Evolutionary conservation across 2,329 filamentous ascomycete species (phyloP).

Genomic region (Fusarium ramigenum): DNA sequence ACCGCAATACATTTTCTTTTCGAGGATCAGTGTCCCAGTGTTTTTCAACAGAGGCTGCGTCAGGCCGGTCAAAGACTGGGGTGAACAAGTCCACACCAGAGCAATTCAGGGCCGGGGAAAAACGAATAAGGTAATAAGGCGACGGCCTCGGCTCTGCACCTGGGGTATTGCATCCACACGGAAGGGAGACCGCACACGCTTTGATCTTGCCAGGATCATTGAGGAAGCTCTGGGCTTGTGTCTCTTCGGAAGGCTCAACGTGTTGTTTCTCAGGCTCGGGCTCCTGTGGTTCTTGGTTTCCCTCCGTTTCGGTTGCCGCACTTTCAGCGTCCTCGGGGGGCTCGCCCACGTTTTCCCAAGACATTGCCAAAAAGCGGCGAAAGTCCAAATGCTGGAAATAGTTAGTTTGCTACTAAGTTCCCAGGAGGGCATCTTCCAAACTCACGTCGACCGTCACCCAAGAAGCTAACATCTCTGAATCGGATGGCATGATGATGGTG

Average conservation of each 20-base stretch:
- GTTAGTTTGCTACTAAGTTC: background rate
- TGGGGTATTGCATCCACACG: background rate
- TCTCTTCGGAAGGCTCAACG: background rate
- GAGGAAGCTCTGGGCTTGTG: background rate
- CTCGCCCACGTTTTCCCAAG: background rate
- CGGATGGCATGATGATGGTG: background rate
- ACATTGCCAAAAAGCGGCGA: background rate
- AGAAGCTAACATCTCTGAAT: background rate
- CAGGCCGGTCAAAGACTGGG: background rate
- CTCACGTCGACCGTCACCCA: background rate
- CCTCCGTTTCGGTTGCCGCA: background rate
- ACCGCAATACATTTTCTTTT: background rate
- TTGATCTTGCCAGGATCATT: background rate
- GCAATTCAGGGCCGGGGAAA: background rate
- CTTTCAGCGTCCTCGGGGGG: background rate
- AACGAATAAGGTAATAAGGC: background rate
- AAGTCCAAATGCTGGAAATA: background rate
- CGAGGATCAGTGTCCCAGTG: accelerated
- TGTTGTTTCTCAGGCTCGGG: background rate
- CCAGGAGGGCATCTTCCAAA: background rate
- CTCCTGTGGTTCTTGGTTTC: background rate
- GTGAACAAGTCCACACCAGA: background rate
- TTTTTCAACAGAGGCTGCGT: background rate
- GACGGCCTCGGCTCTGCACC: accelerated
- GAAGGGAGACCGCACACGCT: background rate